phyloP scores from a whole-genome alignment of 225 moss, liverwort and hornwort genomes.

The Lunularia cruciata region DNA sequence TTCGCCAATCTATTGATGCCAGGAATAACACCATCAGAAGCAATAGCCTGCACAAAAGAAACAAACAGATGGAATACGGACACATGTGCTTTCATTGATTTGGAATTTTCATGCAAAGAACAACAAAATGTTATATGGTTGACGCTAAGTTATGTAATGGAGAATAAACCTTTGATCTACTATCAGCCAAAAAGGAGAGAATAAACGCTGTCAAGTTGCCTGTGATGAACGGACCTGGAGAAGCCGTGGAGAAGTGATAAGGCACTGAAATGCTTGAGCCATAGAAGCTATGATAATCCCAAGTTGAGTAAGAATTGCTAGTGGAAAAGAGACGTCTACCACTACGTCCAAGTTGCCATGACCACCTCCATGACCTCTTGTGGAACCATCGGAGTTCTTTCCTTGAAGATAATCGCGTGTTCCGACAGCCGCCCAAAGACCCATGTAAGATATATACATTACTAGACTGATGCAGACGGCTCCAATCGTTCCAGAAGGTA shows the following conservation, averaged over 20 bases:
- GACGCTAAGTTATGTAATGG: too few species aligned
- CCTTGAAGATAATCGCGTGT: constrained; percentile 81
- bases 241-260: constrained; percentile 84
- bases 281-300: constrained; percentile 87
- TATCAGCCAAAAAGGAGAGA: too few species aligned
- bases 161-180: too few species aligned
- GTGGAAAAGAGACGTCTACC: constrained; percentile 70
- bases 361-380: constrained; percentile 38
- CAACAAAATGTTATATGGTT: too few species aligned
- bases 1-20: constrained; percentile 56
- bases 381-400: constrained; percentile 28
- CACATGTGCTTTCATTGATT: too few species aligned
- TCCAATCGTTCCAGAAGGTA: constrained; percentile 84
- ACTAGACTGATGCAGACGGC: constrained; percentile 78
- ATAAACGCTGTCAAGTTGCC: too few species aligned
- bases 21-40: constrained; percentile 91
- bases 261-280: constrained; percentile 94
- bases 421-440: constrained; percentile 91
- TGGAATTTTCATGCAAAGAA: too few species aligned
- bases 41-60: constrained; percentile 69
- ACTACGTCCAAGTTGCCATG: constrained; percentile 69
- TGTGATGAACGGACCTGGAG: too few species aligned
- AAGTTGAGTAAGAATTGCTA: constrained; percentile 83
- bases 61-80: not conserved
- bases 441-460: constrained; percentile 93